Percentiles rank a stretch among this genome's conserved stretches.
These are phyloP conservation scores for Plasmodiophora brassicae DNA, from an alignment of 208 protist species.

Conservation along the genomic window DNA sequence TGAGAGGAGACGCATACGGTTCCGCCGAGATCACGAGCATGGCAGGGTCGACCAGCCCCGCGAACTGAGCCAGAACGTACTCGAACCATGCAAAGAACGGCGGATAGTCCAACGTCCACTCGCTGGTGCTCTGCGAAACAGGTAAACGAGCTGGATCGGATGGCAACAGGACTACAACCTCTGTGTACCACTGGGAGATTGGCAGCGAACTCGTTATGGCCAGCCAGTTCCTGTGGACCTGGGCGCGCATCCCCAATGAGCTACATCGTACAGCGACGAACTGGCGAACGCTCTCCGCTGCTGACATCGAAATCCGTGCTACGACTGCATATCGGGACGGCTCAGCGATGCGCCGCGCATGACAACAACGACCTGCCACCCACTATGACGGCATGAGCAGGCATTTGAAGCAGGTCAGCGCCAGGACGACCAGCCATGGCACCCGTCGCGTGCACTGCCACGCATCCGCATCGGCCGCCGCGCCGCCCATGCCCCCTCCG, in stretches of 20 bases:
- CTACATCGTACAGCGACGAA: too few species aligned
- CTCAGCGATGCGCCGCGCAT: neutral
- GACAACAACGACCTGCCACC: too few species aligned
- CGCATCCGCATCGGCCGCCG: too few species aligned
- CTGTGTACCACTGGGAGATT: constrained; percentile 69
- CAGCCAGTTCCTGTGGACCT: constrained; percentile 83
- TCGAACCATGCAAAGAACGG: constrained; percentile 83
- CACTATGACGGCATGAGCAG: constrained; percentile 8
- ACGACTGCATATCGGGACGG: neutral
- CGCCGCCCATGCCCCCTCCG: too few species aligned
- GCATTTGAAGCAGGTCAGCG: neutral
- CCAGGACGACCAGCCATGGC: neutral
- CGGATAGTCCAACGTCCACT: constrained; percentile 84
- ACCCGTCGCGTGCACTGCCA: too few species aligned
- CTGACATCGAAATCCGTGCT: constrained; percentile 32
- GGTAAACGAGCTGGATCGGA: neutral
- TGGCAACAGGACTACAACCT: constrained; percentile 47
- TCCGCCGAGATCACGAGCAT: constrained; percentile 64
- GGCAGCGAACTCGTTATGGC: constrained; percentile 72
- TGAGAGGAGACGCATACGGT: constrained; percentile 53
- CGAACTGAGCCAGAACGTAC: constrained; percentile 51
- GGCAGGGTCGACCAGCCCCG: constrained; percentile 51
- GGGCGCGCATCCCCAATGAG: too few species aligned
- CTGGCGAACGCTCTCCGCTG: too few species aligned
- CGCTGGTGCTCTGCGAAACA: constrained; percentile 56